Evolutionary conservation across 2,329 filamentous ascomycete species (phyloP), one percentile per base, ranked within the genome.

Genomic region (Nigrospora osmanthi): DNA sequence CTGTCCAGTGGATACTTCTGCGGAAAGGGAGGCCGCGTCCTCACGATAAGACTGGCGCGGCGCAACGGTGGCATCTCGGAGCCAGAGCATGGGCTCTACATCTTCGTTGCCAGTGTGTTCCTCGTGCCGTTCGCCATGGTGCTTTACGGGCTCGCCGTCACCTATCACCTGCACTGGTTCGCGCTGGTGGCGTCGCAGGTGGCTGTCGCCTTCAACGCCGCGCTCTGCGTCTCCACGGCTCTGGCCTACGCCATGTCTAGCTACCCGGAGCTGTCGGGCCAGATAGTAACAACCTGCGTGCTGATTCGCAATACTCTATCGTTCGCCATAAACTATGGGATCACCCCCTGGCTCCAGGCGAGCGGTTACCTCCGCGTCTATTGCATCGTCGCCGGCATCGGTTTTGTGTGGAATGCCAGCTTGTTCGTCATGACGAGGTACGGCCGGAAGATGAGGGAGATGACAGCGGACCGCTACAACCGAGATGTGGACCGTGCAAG

Each of bases 291-390:
- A 2, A 61, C 59, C 0, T 58, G 54, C 43, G 53, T 64, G 7
- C 43, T 63, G 6, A 61, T 64, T 38, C 58, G 72, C 11, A 75
- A 75, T 48, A 73, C 69, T 1, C 72, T 74, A 68, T 64, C 60
- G 23, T 74, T 73, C 51, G 71, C 69, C 6, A 63, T 75, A 30
- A 63, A 65, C 28, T 78, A 77, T 53, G 73, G 72, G 15, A 58
- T 66, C 33, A 66, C 63, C 1, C 63, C 63, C 0, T 67, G 64
- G 63, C 55, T 65, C 1, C 55, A 57, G 1, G 52, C 58, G 14
- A 62, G 62, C 47, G 67, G 67, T 1, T 63, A 65, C 38, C 61
- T 63, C 30, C 63, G 65, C 41, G 60, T 63, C 1, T 71, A 59
- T 23, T 49, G 67, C 40, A 63, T 63, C 23, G 51, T 62, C 2